phyloP scores from a whole-genome alignment of 2,329 filamentous ascomycete species.

The Ophiocordyceps camponoti-floridani region DNA sequence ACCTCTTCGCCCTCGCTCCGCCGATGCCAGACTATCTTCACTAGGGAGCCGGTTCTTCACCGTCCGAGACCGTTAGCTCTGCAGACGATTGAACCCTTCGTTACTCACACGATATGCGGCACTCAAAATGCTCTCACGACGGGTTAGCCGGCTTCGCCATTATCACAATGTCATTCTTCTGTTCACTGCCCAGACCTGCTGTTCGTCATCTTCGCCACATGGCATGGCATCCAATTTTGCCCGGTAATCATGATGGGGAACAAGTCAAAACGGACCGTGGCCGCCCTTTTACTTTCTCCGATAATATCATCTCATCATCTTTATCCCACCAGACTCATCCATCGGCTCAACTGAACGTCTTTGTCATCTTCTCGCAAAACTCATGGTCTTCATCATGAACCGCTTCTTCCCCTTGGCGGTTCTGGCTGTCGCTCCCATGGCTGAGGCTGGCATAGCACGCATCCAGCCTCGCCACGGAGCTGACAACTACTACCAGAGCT shows the following conservation, averaged over 20 bases:
- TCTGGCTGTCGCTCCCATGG: slow-evolving; percentile 10
- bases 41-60: too few species aligned
- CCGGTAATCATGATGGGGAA: background rate
- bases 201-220: too few species aligned
- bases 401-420: slow-evolving; percentile 8
- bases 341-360: background rate
- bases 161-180: too few species aligned
- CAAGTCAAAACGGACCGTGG: background rate
- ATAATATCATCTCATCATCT: background rate
- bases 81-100: too few species aligned
- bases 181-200: too few species aligned
- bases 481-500: background rate
- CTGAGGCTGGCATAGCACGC: slow-evolving; percentile 9
- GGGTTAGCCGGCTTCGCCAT: too few species aligned
- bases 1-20: too few species aligned
- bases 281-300: background rate
- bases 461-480: slow-evolving; percentile 4
- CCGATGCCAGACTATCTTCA: too few species aligned
- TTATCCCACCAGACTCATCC: background rate
- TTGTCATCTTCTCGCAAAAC: background rate
- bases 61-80: too few species aligned
- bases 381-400: slow-evolving; percentile 6
- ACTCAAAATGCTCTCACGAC: too few species aligned
- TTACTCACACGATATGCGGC: background rate
- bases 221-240: background rate